Evolutionary conservation across 768 basidiomycete genomes (phyloP).

Genomic region (Suillus placidus): DNA sequence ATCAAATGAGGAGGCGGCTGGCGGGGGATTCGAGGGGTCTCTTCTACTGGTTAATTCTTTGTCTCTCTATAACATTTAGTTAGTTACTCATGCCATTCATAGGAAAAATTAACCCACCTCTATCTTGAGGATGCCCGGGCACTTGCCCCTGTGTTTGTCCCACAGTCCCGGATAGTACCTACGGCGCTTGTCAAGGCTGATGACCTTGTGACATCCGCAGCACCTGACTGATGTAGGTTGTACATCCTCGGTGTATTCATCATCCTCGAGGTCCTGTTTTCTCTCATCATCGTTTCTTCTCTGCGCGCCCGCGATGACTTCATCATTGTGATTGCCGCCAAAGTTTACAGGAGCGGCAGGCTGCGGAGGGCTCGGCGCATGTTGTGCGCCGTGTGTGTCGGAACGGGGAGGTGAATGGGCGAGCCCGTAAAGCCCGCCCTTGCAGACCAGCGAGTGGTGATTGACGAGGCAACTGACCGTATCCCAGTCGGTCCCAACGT

Average conservation of each 20-base stretch:
- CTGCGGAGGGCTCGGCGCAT: not conserved
- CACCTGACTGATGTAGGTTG: constrained; percentile 31
- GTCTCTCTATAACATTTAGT: not conserved
- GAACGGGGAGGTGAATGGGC: not conserved
- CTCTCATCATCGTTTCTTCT: constrained; percentile 32
- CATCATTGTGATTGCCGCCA: not conserved
- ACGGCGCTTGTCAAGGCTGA: constrained; percentile 37
- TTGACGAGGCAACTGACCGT: constrained; percentile 28
- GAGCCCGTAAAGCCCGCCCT: not conserved
- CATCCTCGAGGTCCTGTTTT: constrained; percentile 32
- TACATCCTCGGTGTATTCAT: constrained; percentile 23
- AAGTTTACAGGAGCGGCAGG: too few relatives aligned
- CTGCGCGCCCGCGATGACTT: constrained; percentile 22
- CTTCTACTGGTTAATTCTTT: not conserved
- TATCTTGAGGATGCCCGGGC: constrained; percentile 8
- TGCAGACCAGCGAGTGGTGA: constrained; percentile 27
- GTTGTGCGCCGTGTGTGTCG: not conserved
- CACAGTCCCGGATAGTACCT: constrained; percentile 40
- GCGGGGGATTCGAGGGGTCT: not conserved
- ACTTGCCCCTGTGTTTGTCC: constrained; percentile 30
- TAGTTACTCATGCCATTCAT: not conserved
- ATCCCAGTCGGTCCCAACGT: constrained; percentile 25
- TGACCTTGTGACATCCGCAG: constrained; percentile 28
- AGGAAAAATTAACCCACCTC: not conserved
- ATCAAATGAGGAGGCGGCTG: not conserved